These are phyloP conservation scores for Debaryomyces robertsiae DNA, from an alignment of 1,139 yeast species.

Conservation along the genomic window DNA sequence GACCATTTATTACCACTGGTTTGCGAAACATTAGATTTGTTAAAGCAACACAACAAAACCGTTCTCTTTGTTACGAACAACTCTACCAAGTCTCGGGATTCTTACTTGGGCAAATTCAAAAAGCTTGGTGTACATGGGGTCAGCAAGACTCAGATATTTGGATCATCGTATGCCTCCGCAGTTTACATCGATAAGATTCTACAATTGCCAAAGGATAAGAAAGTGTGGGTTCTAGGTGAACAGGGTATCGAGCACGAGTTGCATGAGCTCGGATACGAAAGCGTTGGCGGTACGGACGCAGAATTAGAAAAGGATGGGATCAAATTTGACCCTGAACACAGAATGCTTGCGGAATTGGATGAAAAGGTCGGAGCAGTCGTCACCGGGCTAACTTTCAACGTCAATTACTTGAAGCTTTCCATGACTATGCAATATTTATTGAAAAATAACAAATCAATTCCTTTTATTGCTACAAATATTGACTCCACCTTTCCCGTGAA, in stretches of 20 bases:
- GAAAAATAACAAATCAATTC: slow-evolving; percentile 59
- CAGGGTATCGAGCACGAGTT: slow-evolving; percentile 48
- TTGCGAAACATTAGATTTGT: slow-evolving; percentile 39
- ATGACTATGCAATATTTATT: slow-evolving; percentile 77
- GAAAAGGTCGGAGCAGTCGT: slow-evolving; percentile 82
- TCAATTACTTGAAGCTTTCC: slow-evolving; percentile 82
- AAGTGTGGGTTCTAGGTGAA: slow-evolving; percentile 52
- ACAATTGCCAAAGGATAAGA: slow-evolving; percentile 62
- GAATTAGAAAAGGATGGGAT: slow-evolving; percentile 32
- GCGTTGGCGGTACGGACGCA: slow-evolving; percentile 47
- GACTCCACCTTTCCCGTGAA: slow-evolving; percentile 93
- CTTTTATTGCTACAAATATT: slow-evolving; percentile 91
- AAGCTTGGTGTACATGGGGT: slow-evolving; percentile 70
- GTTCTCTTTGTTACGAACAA: slow-evolving; percentile 92
- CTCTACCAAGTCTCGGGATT: slow-evolving; percentile 83
- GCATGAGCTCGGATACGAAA: slow-evolving; percentile 42
- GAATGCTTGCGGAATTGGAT: slow-evolving; percentile 52
- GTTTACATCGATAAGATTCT: slow-evolving; percentile 78
- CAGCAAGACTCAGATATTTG: slow-evolving; percentile 75
- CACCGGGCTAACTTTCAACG: slow-evolving; percentile 76
- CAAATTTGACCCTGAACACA: slow-evolving; percentile 36
- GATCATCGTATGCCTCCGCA: slow-evolving; percentile 91
- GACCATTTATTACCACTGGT: slow-evolving; percentile 47
- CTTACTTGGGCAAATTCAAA: slow-evolving; percentile 74
- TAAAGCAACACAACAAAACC: slow-evolving; percentile 50